Percentiles rank a stretch among this genome's conserved stretches.
Conservation (phyloP, 2,329 filamentous ascomycete species). For the Colletotrichum agaves region DNA sequence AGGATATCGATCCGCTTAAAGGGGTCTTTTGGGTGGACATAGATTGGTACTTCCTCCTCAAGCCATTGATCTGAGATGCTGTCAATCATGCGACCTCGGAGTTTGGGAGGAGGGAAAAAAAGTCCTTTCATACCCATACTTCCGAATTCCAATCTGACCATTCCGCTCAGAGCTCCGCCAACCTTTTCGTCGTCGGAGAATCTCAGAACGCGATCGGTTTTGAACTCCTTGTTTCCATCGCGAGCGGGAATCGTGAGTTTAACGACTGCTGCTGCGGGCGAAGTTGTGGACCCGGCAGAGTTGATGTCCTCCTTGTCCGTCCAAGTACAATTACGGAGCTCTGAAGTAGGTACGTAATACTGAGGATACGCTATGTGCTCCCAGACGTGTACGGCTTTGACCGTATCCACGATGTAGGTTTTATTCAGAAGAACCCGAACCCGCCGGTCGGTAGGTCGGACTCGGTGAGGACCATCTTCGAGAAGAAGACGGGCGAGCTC, state of each 20-base stretch:
- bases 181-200: conserved; percentile 52
- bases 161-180: conserved; percentile 44
- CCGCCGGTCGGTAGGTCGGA: conserved; percentile 42
- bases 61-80: conserved; percentile 49
- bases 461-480: conserved; percentile 42
- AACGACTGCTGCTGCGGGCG: conserved; percentile 43
- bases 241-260: conserved; percentile 45
- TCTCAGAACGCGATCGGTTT: conserved; percentile 49
- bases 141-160: conserved; percentile 49
- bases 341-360: conserved; percentile 51
- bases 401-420: conserved; percentile 50
- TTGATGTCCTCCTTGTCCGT: conserved; percentile 43
- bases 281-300: conserved; percentile 38
- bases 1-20: conserved; percentile 73
- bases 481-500: conserved; percentile 44
- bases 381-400: conserved; percentile 52
- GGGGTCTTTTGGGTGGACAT: conserved; percentile 74
- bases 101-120: accelerated
- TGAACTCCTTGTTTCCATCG: conserved; percentile 41
- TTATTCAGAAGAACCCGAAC: conserved; percentile 49
- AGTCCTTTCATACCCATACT: conserved; percentile 45
- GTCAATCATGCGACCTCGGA: background rate
- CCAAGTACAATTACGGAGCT: conserved; percentile 44
- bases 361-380: conserved; percentile 61
- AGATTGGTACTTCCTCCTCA: conserved; percentile 69